Evolutionary conservation across 2,329 filamentous ascomycete genomes (phyloP), one percentile per base, ranked within the genome.

Genomic region (Pyrenophora seminiperda): DNA sequence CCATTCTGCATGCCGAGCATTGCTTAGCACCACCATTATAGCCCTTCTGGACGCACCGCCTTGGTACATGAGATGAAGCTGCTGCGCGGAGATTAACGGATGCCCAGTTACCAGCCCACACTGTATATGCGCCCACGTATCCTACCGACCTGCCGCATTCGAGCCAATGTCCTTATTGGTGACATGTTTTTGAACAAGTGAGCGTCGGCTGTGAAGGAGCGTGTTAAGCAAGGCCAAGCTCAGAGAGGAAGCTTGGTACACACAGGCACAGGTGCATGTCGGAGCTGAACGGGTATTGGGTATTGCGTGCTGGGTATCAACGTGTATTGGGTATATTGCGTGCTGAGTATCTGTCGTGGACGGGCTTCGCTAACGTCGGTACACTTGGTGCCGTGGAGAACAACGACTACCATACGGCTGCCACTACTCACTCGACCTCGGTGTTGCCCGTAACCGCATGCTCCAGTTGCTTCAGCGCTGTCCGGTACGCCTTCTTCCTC

Each of bases 381-480:
- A 18, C 13, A 31, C 24, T 19, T 37, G 37, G 32, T 41, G 30
- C 34, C 15, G 27, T 14, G 24, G 30, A 31, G 3, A 45, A 27
- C 36, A 24, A 29, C 4, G 20, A 13, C 33, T 40, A 27, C 33
- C 18, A 18, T 15, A 13, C 19, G 17, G 13, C 31, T 24, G 41
- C 29, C 11, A 24, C 45, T 53, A 58, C 14, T 41, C 53, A 58
- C 14, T 41, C 53, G 15, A 51, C 42, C 22, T 58, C 59, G 33
- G 43, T 41, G 41, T 42, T 56, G 33, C 58, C 70, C 58, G 68
- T 68, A 0, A 86, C 87, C 61, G 89, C 86, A 47, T 80, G 78
- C 41, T 83, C 83, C 58, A 91, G 75, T 64, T 79, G 78, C 57
- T 80, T 80, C 56, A 93, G 71, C 10, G 87, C 87, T 22, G 70